Evolutionary conservation across 2,329 filamentous ascomycete species (phyloP), one percentile per base, ranked within the genome.

Genomic region (Claviceps capensis): DNA sequence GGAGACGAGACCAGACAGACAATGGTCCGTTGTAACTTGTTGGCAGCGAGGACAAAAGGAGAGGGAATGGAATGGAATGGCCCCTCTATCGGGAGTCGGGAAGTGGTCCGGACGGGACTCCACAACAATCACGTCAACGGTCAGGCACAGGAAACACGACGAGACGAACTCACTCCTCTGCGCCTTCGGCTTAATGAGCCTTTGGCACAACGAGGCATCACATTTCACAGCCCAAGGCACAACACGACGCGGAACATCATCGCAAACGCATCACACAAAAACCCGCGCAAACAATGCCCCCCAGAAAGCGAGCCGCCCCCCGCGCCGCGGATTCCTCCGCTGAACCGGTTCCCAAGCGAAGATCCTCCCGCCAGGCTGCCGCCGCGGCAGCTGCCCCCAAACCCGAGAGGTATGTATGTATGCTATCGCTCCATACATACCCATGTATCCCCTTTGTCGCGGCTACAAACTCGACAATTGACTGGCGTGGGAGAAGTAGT

Each of bases 281-380:
- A 2, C n/a, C 19, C 13, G 42, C 8, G 16, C 26, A 23, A 30
- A 26, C 5, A 45, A 47, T 47, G 45, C 11, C 45, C n/a, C 30
- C 34, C 11, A 37, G 45, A 14, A 53, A 53, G 46, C 52, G 52
- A 17, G 38, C 52, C 22, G 47, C 34, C n/a, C 7, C 41, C 7
- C 49, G 45, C 26, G 52, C 52, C 14, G 54, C 54, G 5, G 52
- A 52, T 4, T 47, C 49, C n/a, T 30, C 38, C 22, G 46, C 16
- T 13, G 58, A 62, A 49, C 56, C 61, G 6, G 16, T 54, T 3
- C 52, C 59, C 49, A 63, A 63, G 56, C 56, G 63, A 48, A 58
- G 62, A 7, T 65, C 62, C 14, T 54, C 58, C 43, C 62, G 63
- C n/a, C 58, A 62, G 45, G 58, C 59, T 2, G 54, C 52, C 1